phyloP scores from a whole-genome alignment of 2,329 filamentous ascomycete species.

The Helotiales sp. region DNA sequence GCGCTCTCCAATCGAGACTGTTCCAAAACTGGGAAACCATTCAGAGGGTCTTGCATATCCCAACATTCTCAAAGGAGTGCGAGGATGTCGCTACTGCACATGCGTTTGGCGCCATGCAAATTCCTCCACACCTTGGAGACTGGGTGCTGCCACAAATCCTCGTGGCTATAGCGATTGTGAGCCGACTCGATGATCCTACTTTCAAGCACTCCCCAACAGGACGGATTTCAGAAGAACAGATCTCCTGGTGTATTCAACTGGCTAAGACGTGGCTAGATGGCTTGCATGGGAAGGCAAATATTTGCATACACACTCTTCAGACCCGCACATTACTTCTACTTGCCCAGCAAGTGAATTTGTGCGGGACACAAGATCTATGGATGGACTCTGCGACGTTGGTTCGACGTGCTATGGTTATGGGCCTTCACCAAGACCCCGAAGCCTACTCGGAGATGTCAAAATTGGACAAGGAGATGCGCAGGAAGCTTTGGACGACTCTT shows the following conservation, averaged over 20 bases:
- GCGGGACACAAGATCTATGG: conserved; percentile 10
- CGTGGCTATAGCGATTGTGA: conserved; percentile 24
- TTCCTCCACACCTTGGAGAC: conserved; percentile 21
- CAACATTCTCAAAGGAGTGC: conserved; percentile 25
- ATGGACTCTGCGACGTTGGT: conserved; percentile 44
- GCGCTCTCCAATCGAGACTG: conserved; percentile 25
- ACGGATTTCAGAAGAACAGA: conserved; percentile 22
- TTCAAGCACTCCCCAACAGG: neutral
- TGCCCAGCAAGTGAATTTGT: conserved; percentile 43
- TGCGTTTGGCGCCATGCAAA: conserved; percentile 1
- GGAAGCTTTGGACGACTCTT: conserved; percentile 61
- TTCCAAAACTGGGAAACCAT: conserved; percentile 29
- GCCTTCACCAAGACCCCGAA: conserved; percentile 61
- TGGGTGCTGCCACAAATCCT: conserved; percentile 30
- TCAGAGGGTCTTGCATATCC: conserved; percentile 30
- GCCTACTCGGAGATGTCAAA: conserved; percentile 52
- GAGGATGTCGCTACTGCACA: conserved; percentile 17
- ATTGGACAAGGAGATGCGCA: conserved; percentile 56
- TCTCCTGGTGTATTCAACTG: conserved; percentile 18
- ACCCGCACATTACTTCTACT: conserved; percentile 28
- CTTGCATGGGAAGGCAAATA: conserved; percentile 24
- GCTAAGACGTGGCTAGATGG: conserved; percentile 29
- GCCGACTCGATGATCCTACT: conserved; percentile 25
- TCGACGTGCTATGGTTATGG: conserved; percentile 60
- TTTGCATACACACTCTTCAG: conserved; percentile 25